These are phyloP conservation scores for Coniochaeta ligniaria DNA, from an alignment of 2,329 filamentous ascomycete genomes.

Conservation along the genomic window DNA sequence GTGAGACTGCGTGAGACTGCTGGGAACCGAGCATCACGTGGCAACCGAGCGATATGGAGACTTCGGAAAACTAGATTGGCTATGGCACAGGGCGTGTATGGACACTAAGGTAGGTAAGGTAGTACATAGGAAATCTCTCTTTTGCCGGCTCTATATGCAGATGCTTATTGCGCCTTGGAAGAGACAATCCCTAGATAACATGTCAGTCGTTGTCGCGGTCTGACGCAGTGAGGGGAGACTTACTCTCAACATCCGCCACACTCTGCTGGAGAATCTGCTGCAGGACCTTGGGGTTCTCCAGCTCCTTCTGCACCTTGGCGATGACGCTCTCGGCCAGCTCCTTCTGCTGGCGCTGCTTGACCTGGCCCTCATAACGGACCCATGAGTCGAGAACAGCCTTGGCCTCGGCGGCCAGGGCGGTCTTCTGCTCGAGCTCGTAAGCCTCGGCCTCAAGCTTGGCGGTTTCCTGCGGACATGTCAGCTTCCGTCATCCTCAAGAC, in stretches of 20 bases:
- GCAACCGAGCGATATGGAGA: neutral
- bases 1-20: neutral
- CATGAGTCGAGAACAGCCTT: constrained; percentile 95
- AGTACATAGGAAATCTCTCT: constrained; percentile 44
- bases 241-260: constrained; percentile 93
- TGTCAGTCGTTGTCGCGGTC: neutral
- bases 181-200: constrained; percentile 48
- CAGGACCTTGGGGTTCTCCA: constrained; percentile 94
- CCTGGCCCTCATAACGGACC: constrained; percentile 97
- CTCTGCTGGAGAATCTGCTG: constrained; percentile 98
- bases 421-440: constrained; percentile 95
- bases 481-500: neutral
- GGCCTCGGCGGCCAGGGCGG: constrained; percentile 83
- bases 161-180: constrained; percentile 56
- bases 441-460: constrained; percentile 92
- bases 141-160: constrained; percentile 11
- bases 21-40: neutral
- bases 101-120: constrained; percentile 28
- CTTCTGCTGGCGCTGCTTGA: constrained; percentile 97
- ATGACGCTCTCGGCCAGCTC: constrained; percentile 92
- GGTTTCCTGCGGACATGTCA: constrained; percentile 66
- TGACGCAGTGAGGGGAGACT: constrained; percentile 12
- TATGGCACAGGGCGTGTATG: constrained; percentile 57
- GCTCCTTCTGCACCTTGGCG: constrained; percentile 96
- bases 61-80: constrained; percentile 32